Conservation (phyloP, 257 asterid species). For the Solanum corneliomulleri region DNA sequence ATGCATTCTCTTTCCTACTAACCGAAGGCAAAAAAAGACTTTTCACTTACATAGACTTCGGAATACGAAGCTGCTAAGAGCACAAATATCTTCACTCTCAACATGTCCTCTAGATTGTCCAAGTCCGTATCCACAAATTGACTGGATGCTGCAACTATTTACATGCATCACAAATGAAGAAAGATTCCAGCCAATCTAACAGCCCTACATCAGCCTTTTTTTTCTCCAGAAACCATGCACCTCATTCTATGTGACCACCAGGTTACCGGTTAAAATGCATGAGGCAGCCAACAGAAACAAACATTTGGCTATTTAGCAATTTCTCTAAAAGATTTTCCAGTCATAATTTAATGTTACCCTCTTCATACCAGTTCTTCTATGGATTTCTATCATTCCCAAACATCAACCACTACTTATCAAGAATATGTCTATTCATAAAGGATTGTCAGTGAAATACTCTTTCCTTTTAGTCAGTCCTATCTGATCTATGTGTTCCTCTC, state of each 20-base stretch:
- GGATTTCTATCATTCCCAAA: background rate
- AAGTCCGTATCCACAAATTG: background rate
- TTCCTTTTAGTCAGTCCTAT: background rate
- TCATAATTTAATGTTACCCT: background rate
- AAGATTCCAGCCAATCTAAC: background rate
- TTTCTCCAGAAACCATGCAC: background rate
- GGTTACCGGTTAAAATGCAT: background rate
- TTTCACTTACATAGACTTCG: background rate
- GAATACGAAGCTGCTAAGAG: background rate
- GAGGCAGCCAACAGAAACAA: background rate
- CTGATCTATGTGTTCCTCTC: background rate
- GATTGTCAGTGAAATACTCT: background rate
- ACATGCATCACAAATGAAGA: background rate
- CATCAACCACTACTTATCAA: background rate
- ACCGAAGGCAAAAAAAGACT: background rate
- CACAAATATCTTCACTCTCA: background rate
- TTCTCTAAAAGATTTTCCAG: background rate
- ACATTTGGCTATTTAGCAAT: background rate
- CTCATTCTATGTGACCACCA: background rate
- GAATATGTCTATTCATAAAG: background rate
- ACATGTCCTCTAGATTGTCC: background rate
- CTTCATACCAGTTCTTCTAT: background rate
- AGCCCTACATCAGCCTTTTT: background rate
- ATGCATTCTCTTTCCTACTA: background rate
- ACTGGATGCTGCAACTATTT: background rate